A percentile compares a stretch with the other conserved stretches of the same genome.
Evolutionary conservation across 306 rosid species (phyloP).

Genomic region (Clitoria ternatea): DNA sequence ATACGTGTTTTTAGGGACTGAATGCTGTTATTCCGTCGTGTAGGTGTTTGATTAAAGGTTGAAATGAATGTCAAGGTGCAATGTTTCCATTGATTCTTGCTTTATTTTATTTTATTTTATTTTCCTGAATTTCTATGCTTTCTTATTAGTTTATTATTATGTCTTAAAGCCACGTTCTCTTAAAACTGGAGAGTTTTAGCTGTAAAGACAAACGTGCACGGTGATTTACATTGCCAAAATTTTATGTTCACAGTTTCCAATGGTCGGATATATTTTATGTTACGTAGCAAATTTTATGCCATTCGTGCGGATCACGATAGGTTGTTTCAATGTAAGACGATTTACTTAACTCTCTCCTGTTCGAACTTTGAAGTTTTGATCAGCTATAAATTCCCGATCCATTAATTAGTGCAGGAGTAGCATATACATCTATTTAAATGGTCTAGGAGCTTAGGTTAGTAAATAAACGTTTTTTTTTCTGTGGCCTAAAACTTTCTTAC

Average conservation of each 20-base stretch:
- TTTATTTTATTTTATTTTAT: neutral
- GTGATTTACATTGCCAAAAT: slow-evolving; percentile 1
- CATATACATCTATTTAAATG: neutral
- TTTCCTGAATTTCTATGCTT: neutral
- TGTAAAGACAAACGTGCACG: neutral
- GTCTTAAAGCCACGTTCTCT: slow-evolving; percentile 12
- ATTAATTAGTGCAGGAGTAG: neutral
- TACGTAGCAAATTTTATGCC: neutral
- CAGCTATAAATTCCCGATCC: neutral
- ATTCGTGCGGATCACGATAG: neutral
- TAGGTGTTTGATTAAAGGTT: slow-evolving; percentile 44
- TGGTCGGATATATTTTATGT: neutral
- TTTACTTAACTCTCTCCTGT: neutral
- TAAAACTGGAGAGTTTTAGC: neutral
- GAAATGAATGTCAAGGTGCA: slow-evolving; percentile 7
- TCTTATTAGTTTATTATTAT: neutral
- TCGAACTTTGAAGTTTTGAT: slow-evolving; percentile 7
- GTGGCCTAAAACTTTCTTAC: too few species aligned
- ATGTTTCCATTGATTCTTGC: neutral
- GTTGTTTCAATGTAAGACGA: neutral
- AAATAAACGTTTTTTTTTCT: neutral
- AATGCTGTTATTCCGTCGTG: neutral
- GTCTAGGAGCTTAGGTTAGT: neutral
- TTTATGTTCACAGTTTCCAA: neutral
- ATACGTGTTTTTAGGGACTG: neutral